Conservation (phyloP, 2,329 filamentous ascomycete species). For the Penicillium sp. region DNA sequence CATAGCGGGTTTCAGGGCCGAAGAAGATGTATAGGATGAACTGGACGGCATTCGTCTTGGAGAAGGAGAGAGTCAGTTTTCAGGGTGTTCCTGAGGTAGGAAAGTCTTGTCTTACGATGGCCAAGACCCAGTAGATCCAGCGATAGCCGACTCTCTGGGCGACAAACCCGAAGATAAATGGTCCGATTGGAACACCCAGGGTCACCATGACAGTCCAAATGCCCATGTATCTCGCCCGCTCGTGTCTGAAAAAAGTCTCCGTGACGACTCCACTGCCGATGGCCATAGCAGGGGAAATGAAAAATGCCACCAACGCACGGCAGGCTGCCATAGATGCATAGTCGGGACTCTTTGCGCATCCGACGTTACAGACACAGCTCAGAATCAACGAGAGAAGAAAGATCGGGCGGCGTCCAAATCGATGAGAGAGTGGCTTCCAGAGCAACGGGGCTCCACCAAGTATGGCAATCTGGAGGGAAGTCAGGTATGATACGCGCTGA, state of each 20-base stretch:
- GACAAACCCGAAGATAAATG: constrained; percentile 42
- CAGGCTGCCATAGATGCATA: constrained; percentile 50
- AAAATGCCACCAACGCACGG: constrained; percentile 49
- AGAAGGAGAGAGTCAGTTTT: constrained; percentile 6
- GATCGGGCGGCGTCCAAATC: constrained; percentile 52
- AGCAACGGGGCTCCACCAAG: constrained; percentile 52
- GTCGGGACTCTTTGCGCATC: constrained; percentile 47
- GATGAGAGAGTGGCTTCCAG: constrained; percentile 53
- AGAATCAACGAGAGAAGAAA: constrained; percentile 50
- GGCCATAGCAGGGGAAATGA: constrained; percentile 49
- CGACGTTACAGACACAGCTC: constrained; percentile 49
- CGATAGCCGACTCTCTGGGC: constrained; percentile 50
- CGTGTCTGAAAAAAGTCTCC: constrained; percentile 53
- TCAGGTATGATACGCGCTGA: constrained; percentile 50
- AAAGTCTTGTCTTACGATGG: constrained; percentile 44
- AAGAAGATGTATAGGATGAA: constrained; percentile 53
- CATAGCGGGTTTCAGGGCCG: constrained; percentile 52
- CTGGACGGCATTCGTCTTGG: constrained; percentile 50
- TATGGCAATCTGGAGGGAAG: constrained; percentile 52
- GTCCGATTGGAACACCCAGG: constrained; percentile 42
- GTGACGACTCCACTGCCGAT: constrained; percentile 54
- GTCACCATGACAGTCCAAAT: constrained; percentile 53
- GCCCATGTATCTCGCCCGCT: constrained; percentile 52
- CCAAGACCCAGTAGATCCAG: constrained; percentile 57
- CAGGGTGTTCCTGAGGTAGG: not conserved